Conservation (phyloP, 306 rosid species). For the Gleditsia sinensis region DNA sequence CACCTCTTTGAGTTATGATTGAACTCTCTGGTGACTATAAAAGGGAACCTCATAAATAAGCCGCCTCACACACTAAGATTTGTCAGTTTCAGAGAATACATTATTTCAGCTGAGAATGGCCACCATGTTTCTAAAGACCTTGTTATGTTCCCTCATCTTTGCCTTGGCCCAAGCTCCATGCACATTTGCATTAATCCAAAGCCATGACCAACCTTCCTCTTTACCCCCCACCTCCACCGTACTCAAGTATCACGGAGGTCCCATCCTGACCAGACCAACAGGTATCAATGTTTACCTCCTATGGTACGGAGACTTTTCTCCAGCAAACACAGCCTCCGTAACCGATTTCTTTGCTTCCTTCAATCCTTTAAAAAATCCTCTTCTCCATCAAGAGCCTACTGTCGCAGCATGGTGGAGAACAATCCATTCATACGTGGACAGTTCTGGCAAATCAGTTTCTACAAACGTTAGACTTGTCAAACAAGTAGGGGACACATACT, state of each 20-base stretch:
- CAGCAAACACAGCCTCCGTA: conserved; percentile 22
- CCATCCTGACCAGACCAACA: conserved; percentile 32
- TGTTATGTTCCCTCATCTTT: conserved; percentile 28
- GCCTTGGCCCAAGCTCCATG: conserved; percentile 20
- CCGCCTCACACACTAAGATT: not conserved
- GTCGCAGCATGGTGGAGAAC: conserved; percentile 39
- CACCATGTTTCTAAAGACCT: not conserved
- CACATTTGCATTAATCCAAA: conserved; percentile 20
- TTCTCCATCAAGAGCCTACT: conserved; percentile 4
- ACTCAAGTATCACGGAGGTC: conserved; percentile 44
- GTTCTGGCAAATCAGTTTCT: conserved; percentile 26
- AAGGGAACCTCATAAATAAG: not conserved
- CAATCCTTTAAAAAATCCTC: not conserved
- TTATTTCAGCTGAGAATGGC: conserved; percentile 13
- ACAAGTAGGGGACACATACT: conserved; percentile 26
- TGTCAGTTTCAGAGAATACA: not conserved
- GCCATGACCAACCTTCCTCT: conserved; percentile 8
- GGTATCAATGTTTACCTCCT: conserved; percentile 31
- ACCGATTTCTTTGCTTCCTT: conserved; percentile 39
- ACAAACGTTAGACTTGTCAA: conserved; percentile 24
- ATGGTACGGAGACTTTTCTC: conserved; percentile 34
- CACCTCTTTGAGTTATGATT: not conserved
- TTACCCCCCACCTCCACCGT: not conserved
- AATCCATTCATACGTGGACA: conserved; percentile 37
- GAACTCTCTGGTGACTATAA: conserved; percentile 7